Evolutionary conservation across 2,329 filamentous ascomycete species (phyloP).

Genomic region (Colletotrichum endophyticum): DNA sequence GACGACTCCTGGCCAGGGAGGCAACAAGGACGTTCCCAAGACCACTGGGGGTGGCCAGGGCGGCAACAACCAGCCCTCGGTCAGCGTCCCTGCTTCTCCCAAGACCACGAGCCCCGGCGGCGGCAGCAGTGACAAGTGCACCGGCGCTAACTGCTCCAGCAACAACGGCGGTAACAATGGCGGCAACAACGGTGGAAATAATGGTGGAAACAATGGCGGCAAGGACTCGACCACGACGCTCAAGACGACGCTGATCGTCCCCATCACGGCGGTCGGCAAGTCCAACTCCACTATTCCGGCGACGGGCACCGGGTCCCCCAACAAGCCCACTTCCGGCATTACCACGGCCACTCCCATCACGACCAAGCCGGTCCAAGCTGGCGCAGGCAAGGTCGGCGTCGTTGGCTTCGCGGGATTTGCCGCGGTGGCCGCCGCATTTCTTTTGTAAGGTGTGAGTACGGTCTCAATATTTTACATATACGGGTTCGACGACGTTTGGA

Average conservation of each 20-base stretch:
- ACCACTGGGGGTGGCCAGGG: not conserved
- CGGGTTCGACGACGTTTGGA: not conserved
- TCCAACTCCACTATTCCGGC: constrained; percentile 8
- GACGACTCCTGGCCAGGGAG: not conserved
- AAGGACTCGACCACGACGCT: not conserved
- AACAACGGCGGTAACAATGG: not conserved
- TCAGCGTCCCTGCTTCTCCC: not conserved
- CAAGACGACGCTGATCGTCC: constrained; percentile 6
- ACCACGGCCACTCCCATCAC: not conserved
- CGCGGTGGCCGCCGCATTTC: constrained; percentile 24
- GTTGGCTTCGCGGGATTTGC: constrained; percentile 10
- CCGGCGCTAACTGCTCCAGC: not conserved
- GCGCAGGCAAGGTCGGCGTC: constrained; percentile 13
- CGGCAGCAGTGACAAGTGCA: not conserved
- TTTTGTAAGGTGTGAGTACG: not conserved
- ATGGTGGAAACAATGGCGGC: not conserved
- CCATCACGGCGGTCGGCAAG: not conserved
- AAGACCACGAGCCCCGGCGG: not conserved
- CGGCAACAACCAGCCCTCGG: not conserved
- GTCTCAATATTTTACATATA: not conserved
- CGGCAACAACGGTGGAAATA: not conserved
- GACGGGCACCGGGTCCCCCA: not conserved
- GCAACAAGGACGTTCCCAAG: not conserved
- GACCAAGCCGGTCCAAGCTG: constrained; percentile 17
- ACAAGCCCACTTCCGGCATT: not conserved